These are phyloP conservation scores for Talaromyces marneffei DNA, from an alignment of 2,329 filamentous ascomycete species.

Conservation along the genomic window DNA sequence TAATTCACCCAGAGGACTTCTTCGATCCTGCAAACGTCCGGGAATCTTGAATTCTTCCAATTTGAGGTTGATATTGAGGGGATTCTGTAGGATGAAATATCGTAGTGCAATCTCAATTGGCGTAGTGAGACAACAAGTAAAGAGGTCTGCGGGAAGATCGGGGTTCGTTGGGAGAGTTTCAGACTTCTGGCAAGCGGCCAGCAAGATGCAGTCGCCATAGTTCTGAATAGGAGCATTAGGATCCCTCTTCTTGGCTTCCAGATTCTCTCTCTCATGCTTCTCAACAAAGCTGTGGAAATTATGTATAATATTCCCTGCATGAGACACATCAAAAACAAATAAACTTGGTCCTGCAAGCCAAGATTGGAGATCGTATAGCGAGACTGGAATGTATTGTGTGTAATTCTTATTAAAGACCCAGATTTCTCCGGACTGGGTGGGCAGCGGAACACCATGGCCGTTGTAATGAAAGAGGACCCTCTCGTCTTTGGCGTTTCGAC, in stretches of 20 bases:
- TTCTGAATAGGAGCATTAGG: constrained; percentile 57
- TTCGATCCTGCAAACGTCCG: constrained; percentile 82
- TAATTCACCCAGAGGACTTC: constrained; percentile 88
- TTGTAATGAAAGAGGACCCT: constrained; percentile 98
- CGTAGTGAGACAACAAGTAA: constrained; percentile 91
- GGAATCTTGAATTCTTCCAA: constrained; percentile 83
- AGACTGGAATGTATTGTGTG: constrained; percentile 97
- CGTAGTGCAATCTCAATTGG: constrained; percentile 96
- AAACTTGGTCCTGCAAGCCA: constrained; percentile 95
- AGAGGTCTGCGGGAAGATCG: constrained; percentile 84
- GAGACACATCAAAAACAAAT: constrained; percentile 96
- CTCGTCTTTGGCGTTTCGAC: constrained; percentile 91
- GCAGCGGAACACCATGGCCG: constrained; percentile 92
- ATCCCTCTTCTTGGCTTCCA: constrained; percentile 68
- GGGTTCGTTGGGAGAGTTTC: constrained; percentile 95
- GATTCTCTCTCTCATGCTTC: constrained; percentile 87
- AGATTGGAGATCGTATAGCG: constrained; percentile 86
- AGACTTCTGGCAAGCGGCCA: constrained; percentile 83
- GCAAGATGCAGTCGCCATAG: constrained; percentile 82
- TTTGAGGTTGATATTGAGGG: constrained; percentile 60
- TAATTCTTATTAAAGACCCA: constrained; percentile 99
- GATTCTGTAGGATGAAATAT: constrained; percentile 94
- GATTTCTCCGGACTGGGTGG: constrained; percentile 90
- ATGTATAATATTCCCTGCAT: constrained; percentile 88
- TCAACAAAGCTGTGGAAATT: constrained; percentile 94